Evolutionary conservation across 345 rosid genomes (phyloP), one percentile per base, ranked within the genome.

Genomic region (Fremontodendron californicum): DNA sequence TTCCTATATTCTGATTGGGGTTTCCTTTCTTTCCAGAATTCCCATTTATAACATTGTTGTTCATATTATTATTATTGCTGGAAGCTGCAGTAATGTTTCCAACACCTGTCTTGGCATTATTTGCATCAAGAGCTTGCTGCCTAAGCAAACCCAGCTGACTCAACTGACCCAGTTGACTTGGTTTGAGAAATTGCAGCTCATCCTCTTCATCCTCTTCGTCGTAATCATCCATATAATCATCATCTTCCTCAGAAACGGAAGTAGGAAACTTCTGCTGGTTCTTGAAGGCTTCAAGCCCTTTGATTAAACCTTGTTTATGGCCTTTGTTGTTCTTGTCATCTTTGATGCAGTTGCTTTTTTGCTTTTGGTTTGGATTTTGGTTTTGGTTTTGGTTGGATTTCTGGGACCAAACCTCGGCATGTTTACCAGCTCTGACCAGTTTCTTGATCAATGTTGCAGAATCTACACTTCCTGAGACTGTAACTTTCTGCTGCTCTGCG

Each of bases 331-430:
- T 86, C 74, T 69, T 80, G 68, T 87, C 86, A 27, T 88, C 87
- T 52, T 83, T 84, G 57, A 79, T 74, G 71, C 78, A 66, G 70
- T 46, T 79, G 78, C 35, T 77, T 43, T 79, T 83, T 29, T 82
- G 83, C 66, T 88, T 86, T 37, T 88, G 90, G 68, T 78, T 87
- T 21, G n/a, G n/a, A n/a, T n/a, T n/a, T n/a, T 75, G 85, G 29
- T 77, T 68, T 6, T 84, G 87, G 68, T 75, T 86, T 2, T 77
- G 88, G 82, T 84, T 88, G 29, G 87, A 52, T 39, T 83, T 92
- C 40, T 85, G 90, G 71, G 88, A 78, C 94, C 97, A 93, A 31
- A 89, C 75, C 82, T 93, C 96, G 51, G 97, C 92, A 81, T 90
- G 88, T 76, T 93, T 93, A 1, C 94, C 93, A 8, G 92, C 93